Base-by-base conservation (phyloP, 2,329 filamentous ascomycete genomes). In the Diplocarpon mali region DNA sequence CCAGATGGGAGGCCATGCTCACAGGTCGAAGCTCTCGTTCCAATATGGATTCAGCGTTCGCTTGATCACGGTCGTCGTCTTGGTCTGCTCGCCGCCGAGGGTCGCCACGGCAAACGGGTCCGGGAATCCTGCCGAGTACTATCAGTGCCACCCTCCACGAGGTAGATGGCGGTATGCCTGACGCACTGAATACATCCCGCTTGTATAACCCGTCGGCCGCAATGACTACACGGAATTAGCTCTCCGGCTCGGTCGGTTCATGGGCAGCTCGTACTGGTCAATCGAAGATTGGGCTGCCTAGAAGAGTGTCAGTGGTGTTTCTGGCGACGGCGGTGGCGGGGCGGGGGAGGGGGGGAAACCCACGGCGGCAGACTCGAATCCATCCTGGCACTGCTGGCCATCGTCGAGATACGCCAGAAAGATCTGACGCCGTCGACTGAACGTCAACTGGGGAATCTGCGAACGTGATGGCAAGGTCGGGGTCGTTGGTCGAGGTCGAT, bases 11-110 rank as follows among this genome's bases (percentile, higher is more conserved):
- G 34, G 37, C 39, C 34, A 54, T 52, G 50, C 49, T 56, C 43
- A 96, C 92, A 98, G 83, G 67, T 98, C 92, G 70, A 98, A 98
- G 62, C 80, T 88, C 71, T 98, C 92, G 67, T 98, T 98, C 92
- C 92, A 98, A 66, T 98, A 98, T n/a, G 92, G 92, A 66, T 95
- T 96, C 66, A 98, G 71, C 10, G 92, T 96, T 68, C 92, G 85
- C 69, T 95, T 96, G 65, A 92, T 94, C 56, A 96, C 92, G 31
- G 83, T 83, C 10, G 92, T 98, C n/a, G 92, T 96, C 67, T 89
- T 87, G 47, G 92, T 98, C 70, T 98, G 92, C 68, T 98, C 92
- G 65, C 92, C 92, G 67, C 89, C 90, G 67, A 96, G 80, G 47
- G 92, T 98, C 57, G 89, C 90, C 54, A 98, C 92, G 37, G 92